Evolutionary conservation across 371 early-diverging fungal species (phyloP), one percentile per base, ranked within the genome.

Genomic region (Syncephalastrum contaminatum): DNA sequence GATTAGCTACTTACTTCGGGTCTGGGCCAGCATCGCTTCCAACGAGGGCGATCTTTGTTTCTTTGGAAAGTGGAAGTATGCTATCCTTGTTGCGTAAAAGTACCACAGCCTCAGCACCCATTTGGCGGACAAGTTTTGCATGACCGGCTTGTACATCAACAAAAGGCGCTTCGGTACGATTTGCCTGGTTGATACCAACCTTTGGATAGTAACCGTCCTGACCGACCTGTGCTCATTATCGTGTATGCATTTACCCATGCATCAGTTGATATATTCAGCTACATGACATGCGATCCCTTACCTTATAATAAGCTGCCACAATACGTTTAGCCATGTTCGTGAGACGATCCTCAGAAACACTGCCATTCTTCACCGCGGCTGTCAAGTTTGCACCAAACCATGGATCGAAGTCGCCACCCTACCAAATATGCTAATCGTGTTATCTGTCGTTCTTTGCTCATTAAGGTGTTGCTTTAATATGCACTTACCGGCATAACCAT

Each of bases 261-360:
- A 12, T 30, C 18, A 4, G 25, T 13, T 25, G 13, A 15, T 12
- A 40, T 20, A 25, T 16, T 30, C 13, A 2, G 36, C n/a, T n/a
- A 40, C 2, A 20, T 43, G 4, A 13, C 21, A 7, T 41, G 18
- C 8, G 2, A 30, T 15, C 1, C n/a, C 15, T 50, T 16, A 56
- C 48, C 61, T 71, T 75, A 58, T 77, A 83, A 66, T 72, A 77
- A 10, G 84, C 43, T 20, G 83, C 78, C 18, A 80, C 65, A 46
- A 85, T 73, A 51, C 87, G 73, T 15, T 52, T 65, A 36, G 72
- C 84, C 81, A 83, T 82, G 36, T 85, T 83, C 49, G 66, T 68
- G 1, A 85, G 20, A 54, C 60, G 41, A 36, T 27, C 22, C 15
- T 2, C n/a, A 43, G 24, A 39, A 0, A 76, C 71, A 16, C 60